Evolutionary conservation across 2,329 filamentous ascomycete genomes (phyloP), one percentile per base, ranked within the genome.

Genomic region (Alternaria triticina): DNA sequence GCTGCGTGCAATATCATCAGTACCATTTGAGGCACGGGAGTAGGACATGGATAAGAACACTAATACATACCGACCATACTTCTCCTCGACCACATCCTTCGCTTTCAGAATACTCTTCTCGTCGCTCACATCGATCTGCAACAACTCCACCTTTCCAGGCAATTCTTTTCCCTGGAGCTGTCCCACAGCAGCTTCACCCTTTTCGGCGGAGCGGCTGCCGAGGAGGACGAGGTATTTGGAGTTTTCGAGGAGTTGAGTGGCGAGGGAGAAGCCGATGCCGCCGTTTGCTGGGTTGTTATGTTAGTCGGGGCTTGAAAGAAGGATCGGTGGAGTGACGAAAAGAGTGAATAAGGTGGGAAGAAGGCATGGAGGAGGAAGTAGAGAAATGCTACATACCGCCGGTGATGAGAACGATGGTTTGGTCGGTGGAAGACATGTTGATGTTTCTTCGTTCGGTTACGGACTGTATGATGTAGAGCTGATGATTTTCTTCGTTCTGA

Each of bases 221-320:
- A 74, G 63, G 17, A 74, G 51, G 52, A 74, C 49, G 55, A 68
- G 58, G 65, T 81, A 81, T 12, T 67, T 65, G n/a, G 62, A 66
- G 15, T 78, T 64, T 5, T 76, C 66, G 7, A 83, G 76, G 4
- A 81, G 77, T 27, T 78, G 73, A 57, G 77, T 70, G 12, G 79
- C 79, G 7, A 83, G 77, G 59, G 82, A 83, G 60, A 81, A 80
- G 30, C 84, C 84, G 33, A 86, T 83, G 57, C 84, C 84, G 49
- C 77, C 75, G 65, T 83, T 86, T 33, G 79, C 82, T 61, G 22
- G 25, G 27, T 5, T 25, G 0, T 0, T 7, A 0, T 27, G n/a
- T 55, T 7, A 45, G 33, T 12, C 0, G 0, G 0, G 36, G 4
- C 1, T 10, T 40, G 36, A 6, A 40, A 40, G 36, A 2, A 13